Percentiles rank a stretch among this genome's conserved stretches.
phyloP scores from a whole-genome alignment of 1,139 yeast genomes.

The Suhomyces ambrosiae region DNA sequence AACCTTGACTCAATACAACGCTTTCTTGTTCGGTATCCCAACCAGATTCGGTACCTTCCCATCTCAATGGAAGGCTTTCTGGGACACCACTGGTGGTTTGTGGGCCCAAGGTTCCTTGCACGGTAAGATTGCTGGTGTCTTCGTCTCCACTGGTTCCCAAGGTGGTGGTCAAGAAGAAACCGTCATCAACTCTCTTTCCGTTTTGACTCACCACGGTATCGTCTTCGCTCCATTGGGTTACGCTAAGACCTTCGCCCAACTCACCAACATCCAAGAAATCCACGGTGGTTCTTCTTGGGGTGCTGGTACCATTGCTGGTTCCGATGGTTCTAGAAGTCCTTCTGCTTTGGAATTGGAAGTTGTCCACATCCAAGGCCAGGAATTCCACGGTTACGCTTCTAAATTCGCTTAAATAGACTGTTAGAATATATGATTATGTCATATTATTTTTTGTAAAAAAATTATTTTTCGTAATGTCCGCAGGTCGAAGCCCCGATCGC shows the following conservation, averaged over 20 bases:
- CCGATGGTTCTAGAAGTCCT: conserved; percentile 41
- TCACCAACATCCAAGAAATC: conserved; percentile 33
- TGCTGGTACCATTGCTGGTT: conserved; percentile 43
- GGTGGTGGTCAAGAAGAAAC: conserved; percentile 48
- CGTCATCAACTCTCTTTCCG: conserved; percentile 34
- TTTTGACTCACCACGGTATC: conserved; percentile 42
- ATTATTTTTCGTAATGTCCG: too few relatives aligned
- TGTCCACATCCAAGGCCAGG: conserved; percentile 37
- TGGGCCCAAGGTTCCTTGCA: conserved; percentile 39
- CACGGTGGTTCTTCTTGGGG: conserved; percentile 49
- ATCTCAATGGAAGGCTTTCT: conserved; percentile 41
- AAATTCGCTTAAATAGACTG: conserved; percentile 13
- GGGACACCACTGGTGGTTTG: conserved; percentile 43
- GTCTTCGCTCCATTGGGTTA: conserved; percentile 42
- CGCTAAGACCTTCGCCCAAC: conserved; percentile 28
- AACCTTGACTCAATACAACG: conserved; percentile 37
- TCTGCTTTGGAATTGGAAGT: conserved; percentile 36
- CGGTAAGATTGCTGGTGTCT: conserved; percentile 43
- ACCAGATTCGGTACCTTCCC: conserved; percentile 44
- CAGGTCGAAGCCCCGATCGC: too few relatives aligned
- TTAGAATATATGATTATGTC: conserved; percentile 1
- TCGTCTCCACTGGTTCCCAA: conserved; percentile 39
- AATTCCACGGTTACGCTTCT: conserved; percentile 27
- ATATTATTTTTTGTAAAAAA: too few relatives aligned
- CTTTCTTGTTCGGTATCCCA: conserved; percentile 42